Evolutionary conservation across 495 filamentous ascomycete genomes (phyloP), one percentile per base, ranked within the genome.

Genomic region (Monascus purpureus): DNA sequence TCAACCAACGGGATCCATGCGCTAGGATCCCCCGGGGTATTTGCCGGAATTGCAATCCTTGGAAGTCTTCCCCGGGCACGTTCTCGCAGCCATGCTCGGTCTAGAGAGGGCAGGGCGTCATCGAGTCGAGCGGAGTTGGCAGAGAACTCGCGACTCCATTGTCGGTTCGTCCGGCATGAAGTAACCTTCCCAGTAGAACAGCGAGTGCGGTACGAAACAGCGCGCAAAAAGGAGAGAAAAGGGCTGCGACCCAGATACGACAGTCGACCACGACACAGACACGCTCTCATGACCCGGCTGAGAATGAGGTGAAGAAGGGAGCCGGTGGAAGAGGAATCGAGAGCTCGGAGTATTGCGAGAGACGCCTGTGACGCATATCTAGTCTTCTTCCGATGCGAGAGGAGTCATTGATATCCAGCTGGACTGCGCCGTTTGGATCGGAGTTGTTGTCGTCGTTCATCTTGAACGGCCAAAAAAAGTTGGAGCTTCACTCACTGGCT

Each of bases 211-310:
- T 29, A 41, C 14, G 41, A 39, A 19, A 32, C 20, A 29, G 28
- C 17, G 23, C 39, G 13, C 19, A 16, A 33, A 25, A 28, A 35
- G 12, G 44, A 36, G 23, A 25, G 37, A 26, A 24, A 33, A 38
- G 30, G 35, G 41, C 49, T 45, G 40, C 49, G 49, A 44, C 50
- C 46, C 41, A 49, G 46, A 50, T 46, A 46, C 38, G 50, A 43
- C 44, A 56, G 49, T 43, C 44, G 50, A 42, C 54, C 45, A 54
- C 55, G 33, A 39, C 45, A 31, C 35, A 59, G 47, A 45, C 47
- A 57, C 50, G 45, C 47, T 55, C 52, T 62, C 61, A 65, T 65
- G 61, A 56, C 58, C 58, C 51, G 50, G 51, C 41, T 37, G 46
- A 36, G 36, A 47, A 36, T 35, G 36, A 45, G 34, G 33, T 36